Percentiles rank a stretch among this genome's conserved stretches.
phyloP scores from a whole-genome alignment of 306 rosid genomes.

The Corylus avellana region DNA sequence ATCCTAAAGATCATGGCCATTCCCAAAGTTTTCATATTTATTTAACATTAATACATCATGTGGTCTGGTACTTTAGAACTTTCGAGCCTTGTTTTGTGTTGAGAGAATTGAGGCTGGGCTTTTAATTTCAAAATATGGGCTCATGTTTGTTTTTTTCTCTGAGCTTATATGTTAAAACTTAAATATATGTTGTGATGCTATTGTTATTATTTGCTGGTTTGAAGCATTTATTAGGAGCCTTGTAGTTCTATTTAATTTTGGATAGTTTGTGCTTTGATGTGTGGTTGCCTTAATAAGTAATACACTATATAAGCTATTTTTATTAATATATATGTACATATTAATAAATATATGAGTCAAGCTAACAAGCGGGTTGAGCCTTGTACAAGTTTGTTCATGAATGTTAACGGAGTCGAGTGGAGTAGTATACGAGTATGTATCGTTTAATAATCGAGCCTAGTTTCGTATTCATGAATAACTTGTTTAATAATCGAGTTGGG shows the following conservation, averaged over 20 bases:
- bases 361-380: too few species aligned
- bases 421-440: too few species aligned
- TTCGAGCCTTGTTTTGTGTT: background rate
- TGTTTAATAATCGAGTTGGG: too few species aligned
- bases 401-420: too few species aligned
- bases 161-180: background rate
- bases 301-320: too few species aligned
- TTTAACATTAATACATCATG: conserved; percentile 21
- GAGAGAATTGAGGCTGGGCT: background rate
- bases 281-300: background rate
- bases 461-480: too few species aligned
- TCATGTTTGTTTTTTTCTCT: background rate
- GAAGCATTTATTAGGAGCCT: background rate
- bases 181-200: background rate
- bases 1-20: conserved; percentile 11
- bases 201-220: background rate
- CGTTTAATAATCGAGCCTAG: too few species aligned
- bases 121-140: background rate
- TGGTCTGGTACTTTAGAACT: conserved; percentile 13
- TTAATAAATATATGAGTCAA: too few species aligned
- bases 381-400: too few species aligned
- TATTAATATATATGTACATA: too few species aligned
- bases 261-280: background rate
- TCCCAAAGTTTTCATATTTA: conserved; percentile 10
- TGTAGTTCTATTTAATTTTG: background rate